phyloP scores from a whole-genome alignment of 2,329 filamentous ascomycete species.

The Xylaria arbuscula region DNA sequence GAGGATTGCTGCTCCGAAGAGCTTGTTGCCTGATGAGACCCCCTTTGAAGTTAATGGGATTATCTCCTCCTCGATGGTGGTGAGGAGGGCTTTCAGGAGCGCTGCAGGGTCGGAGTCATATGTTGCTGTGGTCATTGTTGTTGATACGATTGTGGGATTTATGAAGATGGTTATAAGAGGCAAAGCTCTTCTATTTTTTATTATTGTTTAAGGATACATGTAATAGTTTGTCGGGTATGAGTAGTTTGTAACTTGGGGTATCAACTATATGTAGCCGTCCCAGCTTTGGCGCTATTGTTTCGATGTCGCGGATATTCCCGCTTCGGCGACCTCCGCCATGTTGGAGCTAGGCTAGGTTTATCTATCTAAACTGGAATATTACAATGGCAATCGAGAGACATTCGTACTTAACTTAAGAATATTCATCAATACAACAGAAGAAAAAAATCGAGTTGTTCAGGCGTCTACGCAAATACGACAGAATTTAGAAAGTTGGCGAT shows the following conservation, averaged over 20 bases:
- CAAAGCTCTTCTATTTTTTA: not conserved
- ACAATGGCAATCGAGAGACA: not conserved
- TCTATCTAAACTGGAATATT: not conserved
- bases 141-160: not conserved
- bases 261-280: not conserved
- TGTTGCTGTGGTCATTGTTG: slow-evolving; percentile 34
- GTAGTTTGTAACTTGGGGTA: not conserved
- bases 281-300: not conserved
- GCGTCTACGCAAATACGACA: not conserved
- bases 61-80: slow-evolving; percentile 58
- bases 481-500: no score
- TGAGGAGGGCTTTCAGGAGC: slow-evolving; percentile 56
- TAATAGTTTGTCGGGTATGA: not conserved
- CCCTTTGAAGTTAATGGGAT: slow-evolving; percentile 63
- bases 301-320: slow-evolving; percentile 28
- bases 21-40: slow-evolving; percentile 64
- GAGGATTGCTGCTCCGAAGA: slow-evolving; percentile 68
- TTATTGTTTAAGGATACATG: not conserved
- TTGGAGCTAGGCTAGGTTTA: not conserved
- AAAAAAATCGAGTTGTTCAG: no score
- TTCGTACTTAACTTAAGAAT: no score
- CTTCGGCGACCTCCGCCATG: slow-evolving; percentile 36
- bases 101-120: slow-evolving; percentile 46
- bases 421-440: no score
- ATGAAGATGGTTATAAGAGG: not conserved